Conservation (phyloP, 2,329 filamentous ascomycete species). For the Fusarium gaditjirri region DNA sequence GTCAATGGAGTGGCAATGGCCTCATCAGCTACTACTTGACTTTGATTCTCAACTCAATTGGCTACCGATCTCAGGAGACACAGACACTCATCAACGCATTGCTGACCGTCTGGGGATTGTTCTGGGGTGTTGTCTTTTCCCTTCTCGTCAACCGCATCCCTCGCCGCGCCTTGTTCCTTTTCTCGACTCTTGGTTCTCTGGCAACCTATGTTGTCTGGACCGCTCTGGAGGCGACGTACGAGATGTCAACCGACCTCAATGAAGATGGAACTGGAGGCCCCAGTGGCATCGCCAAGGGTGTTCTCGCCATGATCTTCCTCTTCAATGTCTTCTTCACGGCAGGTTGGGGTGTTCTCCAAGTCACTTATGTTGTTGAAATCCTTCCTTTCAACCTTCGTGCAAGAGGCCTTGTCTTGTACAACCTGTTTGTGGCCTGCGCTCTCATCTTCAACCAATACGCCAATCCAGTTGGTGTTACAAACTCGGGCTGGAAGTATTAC, state of each 20-base stretch:
- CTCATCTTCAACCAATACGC: slow-evolving; percentile 20
- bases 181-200: slow-evolving; percentile 6
- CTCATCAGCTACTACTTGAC: slow-evolving; percentile 19
- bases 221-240: slow-evolving; percentile 2
- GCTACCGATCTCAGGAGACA: slow-evolving; percentile 10
- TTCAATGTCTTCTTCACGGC: slow-evolving; percentile 18
- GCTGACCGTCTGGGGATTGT: background rate
- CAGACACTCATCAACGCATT: slow-evolving; percentile 11
- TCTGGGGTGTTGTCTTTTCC: slow-evolving; percentile 14
- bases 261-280: slow-evolving; percentile 12
- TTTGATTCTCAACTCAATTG: slow-evolving; percentile 15
- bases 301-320: slow-evolving; percentile 20
- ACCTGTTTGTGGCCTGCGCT: slow-evolving; percentile 4
- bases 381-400: slow-evolving; percentile 10
- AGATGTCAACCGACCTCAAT: slow-evolving; percentile 11
- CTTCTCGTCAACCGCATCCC: slow-evolving; percentile 11
- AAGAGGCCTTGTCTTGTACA: background rate
- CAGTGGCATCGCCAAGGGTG: slow-evolving; percentile 5
- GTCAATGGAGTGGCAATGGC: slow-evolving; percentile 16
- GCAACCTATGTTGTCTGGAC: slow-evolving; percentile 12
- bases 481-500: slow-evolving; percentile 13
- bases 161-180: slow-evolving; percentile 5
- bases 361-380: slow-evolving; percentile 17
- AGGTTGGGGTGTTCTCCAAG: slow-evolving; percentile 16
- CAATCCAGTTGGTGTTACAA: slow-evolving; percentile 8